Conservation (phyloP, 192 early-diverging fungal genomes). For the Podila minutissima region DNA sequence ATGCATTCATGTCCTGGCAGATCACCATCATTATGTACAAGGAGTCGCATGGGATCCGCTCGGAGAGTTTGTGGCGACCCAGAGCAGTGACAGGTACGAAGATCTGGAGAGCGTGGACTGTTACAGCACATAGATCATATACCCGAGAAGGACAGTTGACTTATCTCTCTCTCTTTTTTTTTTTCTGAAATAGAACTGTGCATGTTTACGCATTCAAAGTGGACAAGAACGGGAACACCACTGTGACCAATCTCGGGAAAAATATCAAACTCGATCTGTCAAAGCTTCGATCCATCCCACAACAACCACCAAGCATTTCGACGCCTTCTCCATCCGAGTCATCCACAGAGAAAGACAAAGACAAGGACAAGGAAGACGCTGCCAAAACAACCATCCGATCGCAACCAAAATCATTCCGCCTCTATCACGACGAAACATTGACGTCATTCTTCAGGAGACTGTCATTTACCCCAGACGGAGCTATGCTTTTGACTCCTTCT, state of each 20-base stretch:
- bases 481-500: slow-evolving; percentile 82
- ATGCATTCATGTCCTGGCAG: slow-evolving; percentile 78
- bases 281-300: slow-evolving; percentile 32
- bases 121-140: neutral
- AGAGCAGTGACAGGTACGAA: slow-evolving; percentile 87
- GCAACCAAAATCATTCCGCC: slow-evolving; percentile 51
- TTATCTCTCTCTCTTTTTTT: neutral
- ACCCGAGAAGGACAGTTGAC: neutral
- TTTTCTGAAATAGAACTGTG: slow-evolving; percentile 44
- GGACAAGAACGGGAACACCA: slow-evolving; percentile 33
- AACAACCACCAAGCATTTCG: neutral
- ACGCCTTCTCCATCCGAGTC: neutral
- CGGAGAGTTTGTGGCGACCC: slow-evolving; percentile 86
- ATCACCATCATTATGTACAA: slow-evolving; percentile 96
- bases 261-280: slow-evolving; percentile 45
- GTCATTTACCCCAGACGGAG: slow-evolving; percentile 89
- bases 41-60: slow-evolving; percentile 97
- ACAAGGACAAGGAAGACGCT: slow-evolving; percentile 15
- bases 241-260: slow-evolving; percentile 32
- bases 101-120: neutral
- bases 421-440: slow-evolving; percentile 90
- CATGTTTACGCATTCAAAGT: slow-evolving; percentile 54
- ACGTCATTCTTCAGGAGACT: slow-evolving; percentile 92
- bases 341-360: slow-evolving; percentile 5
- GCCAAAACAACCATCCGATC: slow-evolving; percentile 22